A percentile compares a stretch with the other conserved stretches of the same genome.
Evolutionary conservation across 768 basidiomycete genomes (phyloP).

Genomic region (Cystobasidium ongulense): DNA sequence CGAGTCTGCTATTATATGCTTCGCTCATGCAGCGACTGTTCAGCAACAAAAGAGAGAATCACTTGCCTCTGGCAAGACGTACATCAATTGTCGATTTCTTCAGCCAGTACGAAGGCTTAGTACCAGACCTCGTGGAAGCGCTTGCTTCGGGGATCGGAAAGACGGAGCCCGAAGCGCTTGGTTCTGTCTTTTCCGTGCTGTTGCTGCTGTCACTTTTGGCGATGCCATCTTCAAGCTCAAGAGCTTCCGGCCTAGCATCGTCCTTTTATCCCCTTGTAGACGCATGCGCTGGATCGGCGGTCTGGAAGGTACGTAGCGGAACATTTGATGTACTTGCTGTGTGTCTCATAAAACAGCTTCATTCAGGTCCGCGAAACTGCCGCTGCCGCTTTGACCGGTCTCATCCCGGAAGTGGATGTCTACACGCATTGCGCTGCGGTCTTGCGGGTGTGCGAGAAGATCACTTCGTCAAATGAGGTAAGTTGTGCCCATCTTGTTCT

Average conservation of each 20-base stretch:
- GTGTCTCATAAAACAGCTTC: too few relatives aligned
- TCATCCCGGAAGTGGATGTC: neutral
- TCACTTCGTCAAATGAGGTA: neutral
- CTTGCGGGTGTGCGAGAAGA: neutral
- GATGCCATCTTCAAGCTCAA: neutral
- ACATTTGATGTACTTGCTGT: too few relatives aligned
- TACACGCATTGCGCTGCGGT: neutral
- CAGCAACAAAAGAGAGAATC: conserved; percentile 1
- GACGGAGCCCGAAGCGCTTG: neutral
- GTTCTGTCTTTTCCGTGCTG: conserved; percentile 20
- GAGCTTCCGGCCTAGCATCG: neutral
- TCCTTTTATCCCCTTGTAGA: conserved; percentile 13
- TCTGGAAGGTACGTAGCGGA: conserved; percentile 31
- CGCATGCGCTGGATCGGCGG: neutral
- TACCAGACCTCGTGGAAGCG: conserved; percentile 6
- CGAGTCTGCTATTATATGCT: conserved; percentile 29
- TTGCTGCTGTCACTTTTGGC: conserved; percentile 29
- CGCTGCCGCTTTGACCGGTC: conserved; percentile 12
- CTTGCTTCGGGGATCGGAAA: neutral
- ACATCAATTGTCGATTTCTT: conserved; percentile 24
- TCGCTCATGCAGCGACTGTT: conserved; percentile 28
- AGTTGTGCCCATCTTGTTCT: neutral
- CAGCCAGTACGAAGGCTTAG: neutral
- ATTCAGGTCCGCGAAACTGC: conserved; percentile 24
- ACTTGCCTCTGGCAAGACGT: conserved; percentile 9